These are phyloP conservation scores for Silene latifolia DNA, from an alignment of 148 eudicot genomes.

Conservation along the genomic window DNA sequence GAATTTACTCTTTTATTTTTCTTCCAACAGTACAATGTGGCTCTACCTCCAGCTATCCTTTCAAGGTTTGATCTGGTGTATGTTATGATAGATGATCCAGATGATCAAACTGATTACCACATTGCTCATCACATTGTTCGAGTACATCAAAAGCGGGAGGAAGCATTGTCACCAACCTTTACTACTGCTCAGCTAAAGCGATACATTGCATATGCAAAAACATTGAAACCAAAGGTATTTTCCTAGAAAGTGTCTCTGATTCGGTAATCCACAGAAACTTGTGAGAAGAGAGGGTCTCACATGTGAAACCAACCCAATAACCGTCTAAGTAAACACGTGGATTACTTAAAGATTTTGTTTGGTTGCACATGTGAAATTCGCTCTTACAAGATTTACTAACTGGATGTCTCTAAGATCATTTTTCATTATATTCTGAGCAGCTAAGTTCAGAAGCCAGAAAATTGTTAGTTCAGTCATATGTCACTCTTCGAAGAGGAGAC, in stretches of 20 bases:
- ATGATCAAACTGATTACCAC: constrained; percentile 89
- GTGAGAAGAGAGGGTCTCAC: not conserved
- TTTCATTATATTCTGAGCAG: constrained; percentile 36
- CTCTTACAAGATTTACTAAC: not conserved
- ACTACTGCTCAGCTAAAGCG: constrained; percentile 88
- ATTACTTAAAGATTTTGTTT: not conserved
- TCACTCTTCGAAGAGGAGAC: constrained; percentile 83
- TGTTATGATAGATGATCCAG: constrained; percentile 98
- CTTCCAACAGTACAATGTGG: constrained; percentile 85
- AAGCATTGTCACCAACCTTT: constrained; percentile 77
- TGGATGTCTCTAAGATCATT: not conserved
- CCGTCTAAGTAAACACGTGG: not conserved
- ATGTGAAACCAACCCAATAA: not conserved
- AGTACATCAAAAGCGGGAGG: constrained; percentile 94
- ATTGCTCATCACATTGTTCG: constrained; percentile 94
- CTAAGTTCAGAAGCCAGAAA: constrained; percentile 72
- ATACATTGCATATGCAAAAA: constrained; percentile 81
- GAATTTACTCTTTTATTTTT: not conserved
- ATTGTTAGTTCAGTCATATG: constrained; percentile 86
- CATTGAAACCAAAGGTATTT: constrained; percentile 79
- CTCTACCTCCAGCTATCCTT: constrained; percentile 96
- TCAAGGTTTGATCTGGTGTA: constrained; percentile 98
- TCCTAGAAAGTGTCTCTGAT: constrained; percentile 1
- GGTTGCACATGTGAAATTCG: not conserved
- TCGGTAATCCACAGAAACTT: not conserved